Base-by-base conservation (phyloP, 306 rosid genomes). In the Ammopiptanthus mongolicus region DNA sequence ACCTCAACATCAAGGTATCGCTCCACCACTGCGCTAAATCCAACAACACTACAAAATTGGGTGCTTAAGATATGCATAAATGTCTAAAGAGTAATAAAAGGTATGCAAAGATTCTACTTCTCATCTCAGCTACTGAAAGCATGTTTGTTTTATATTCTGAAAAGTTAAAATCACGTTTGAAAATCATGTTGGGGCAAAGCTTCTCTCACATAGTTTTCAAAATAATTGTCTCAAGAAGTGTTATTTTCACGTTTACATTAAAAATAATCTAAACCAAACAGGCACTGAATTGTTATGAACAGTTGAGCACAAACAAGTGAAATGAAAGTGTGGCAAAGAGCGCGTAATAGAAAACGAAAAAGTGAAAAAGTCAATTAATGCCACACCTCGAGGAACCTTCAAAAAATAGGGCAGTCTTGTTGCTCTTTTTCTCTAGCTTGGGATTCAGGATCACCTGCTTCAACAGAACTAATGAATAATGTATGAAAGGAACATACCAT, bases 371-470 rank as follows among this genome's bases (percentile, higher is more conserved):
- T 31, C 6, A 33, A 41, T 37, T 31, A 46, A 46, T 59, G 67
- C 19, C 55, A 71, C 21, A 94, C 98, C 98, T 94, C 67, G 91
- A 84, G 82, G 97, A 94, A 53, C 97, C 97, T 91, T 94, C 95
- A 71, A 91, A 94, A 83, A 90, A 94, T 8, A 90, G 75, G 21
- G 96, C 96, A 65, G 95, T 91, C 82, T 48, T 87, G 71, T 88
- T 82, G 90, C 96, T 86, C 77, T 73, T 94, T 85, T 88, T 90
- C 84, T 79, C 77, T 31, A 94, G 91, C 84, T 82, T 86, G 51
- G 98, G 97, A 65, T 91, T 94, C 56, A 90, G 7, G 81, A 94
- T 86, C 61, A 90, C 97, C 98, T 90, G 89, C 64, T 65, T 77
- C 96, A 88, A 89, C 59, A 52, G 33, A 91, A 81, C 84, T 51